Evolutionary conservation across 2,329 filamentous ascomycete genomes (phyloP).

Genomic region (Colletotrichum graminicola): DNA sequence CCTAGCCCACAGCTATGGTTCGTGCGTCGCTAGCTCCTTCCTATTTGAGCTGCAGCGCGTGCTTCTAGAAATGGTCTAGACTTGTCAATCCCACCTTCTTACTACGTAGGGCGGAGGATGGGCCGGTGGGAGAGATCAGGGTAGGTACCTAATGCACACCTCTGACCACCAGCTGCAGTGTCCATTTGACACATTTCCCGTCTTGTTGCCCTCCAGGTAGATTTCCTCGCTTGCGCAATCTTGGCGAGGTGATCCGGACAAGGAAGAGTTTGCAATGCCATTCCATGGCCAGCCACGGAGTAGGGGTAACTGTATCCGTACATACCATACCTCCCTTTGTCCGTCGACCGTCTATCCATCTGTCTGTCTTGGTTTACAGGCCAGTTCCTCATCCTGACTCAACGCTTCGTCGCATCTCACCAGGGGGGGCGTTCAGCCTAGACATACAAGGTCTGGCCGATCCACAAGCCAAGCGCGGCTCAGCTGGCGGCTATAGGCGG

Average conservation of each 20-base stretch:
- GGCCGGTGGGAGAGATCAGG: slow-evolving; percentile 2
- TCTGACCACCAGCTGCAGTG: slow-evolving; percentile 1
- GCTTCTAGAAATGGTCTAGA: background rate
- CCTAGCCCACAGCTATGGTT: background rate
- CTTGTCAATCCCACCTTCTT: background rate
- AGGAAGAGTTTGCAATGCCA: slow-evolving; percentile 22
- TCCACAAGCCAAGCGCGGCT: slow-evolving; percentile 8
- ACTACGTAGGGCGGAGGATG: background rate
- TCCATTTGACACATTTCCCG: background rate
- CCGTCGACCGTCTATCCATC: background rate
- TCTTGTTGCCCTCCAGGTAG: slow-evolving; percentile 22
- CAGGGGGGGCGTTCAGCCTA: slow-evolving; percentile 1
- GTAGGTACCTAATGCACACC: background rate
- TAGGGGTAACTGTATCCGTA: too few species aligned
- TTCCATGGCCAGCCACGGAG: slow-evolving; percentile 5
- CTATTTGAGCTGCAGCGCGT: background rate
- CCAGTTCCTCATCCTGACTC: slow-evolving; percentile 16
- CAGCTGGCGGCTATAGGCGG: slow-evolving; percentile 4
- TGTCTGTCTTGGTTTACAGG: background rate
- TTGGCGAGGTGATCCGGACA: slow-evolving; percentile 25
- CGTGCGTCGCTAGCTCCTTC: background rate
- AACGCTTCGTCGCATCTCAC: slow-evolving; percentile 12
- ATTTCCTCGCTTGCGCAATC: slow-evolving; percentile 23
- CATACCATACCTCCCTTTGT: background rate
- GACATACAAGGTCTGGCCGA: slow-evolving; percentile 26